Evolutionary conservation across 2,329 filamentous ascomycete genomes (phyloP), one percentile per base, ranked within the genome.

Genomic region (Ploettnerulaceae sp.): DNA sequence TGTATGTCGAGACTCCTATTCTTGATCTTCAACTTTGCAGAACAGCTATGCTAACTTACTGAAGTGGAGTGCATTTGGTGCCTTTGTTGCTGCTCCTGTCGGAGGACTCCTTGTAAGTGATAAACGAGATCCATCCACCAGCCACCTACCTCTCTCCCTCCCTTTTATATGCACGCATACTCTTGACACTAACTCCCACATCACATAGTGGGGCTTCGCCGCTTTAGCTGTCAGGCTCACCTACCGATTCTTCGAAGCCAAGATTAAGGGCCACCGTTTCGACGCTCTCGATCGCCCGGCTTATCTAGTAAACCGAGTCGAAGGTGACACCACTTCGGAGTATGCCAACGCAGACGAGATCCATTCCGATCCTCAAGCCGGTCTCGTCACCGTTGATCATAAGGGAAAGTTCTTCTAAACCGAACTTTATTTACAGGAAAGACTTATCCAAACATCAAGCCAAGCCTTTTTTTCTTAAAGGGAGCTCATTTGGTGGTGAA

Each of bases 1-100:
- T 64, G n/a, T n/a, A n/a, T n/a, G n/a, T n/a, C n/a, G n/a, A n/a
- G n/a, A n/a, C n/a, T n/a, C n/a, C n/a, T n/a, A n/a, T n/a, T n/a
- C n/a, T n/a, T n/a, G n/a, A n/a, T n/a, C n/a, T n/a, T n/a, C n/a
- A n/a, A n/a, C n/a, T n/a, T n/a, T n/a, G n/a, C n/a, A n/a, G n/a
- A n/a, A n/a, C n/a, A n/a, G n/a, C n/a, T n/a, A n/a, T n/a, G n/a
- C n/a, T n/a, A n/a, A n/a, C n/a, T n/a, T n/a, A n/a, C n/a, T n/a
- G n/a, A n/a, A n/a, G n/a, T 93, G 88, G 88, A 84, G 80, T 52
- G 84, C 77, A 1, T 93, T 93, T 64, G 87, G 86, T 57, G 86
- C 86, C 4, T 93, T 91, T 59, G 82, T 91, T 4, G 85, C 84
- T 7, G 86, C 87, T 0, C 87, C 87, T 0, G 67, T 90, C 2